phyloP scores from a whole-genome alignment of 2,329 filamentous ascomycete genomes.

The Fusarium floridanum region DNA sequence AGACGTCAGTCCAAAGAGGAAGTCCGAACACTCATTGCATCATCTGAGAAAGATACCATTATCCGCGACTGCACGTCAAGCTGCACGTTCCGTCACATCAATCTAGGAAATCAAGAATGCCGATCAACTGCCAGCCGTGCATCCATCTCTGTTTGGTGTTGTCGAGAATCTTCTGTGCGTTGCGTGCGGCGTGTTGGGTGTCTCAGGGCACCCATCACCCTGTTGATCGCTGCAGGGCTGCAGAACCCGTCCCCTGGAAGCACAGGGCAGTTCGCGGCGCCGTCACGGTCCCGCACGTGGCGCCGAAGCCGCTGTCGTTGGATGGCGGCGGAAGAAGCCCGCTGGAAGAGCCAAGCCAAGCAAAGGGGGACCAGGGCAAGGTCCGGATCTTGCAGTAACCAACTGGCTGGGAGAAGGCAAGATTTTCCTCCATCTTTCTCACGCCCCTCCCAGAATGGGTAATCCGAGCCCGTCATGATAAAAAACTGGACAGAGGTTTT shows the following conservation, averaged over 20 bases:
- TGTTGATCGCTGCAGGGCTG: conserved; percentile 41
- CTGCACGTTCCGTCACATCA: conserved; percentile 19
- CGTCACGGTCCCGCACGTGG: conserved; percentile 37
- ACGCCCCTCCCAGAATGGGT: conserved; percentile 32
- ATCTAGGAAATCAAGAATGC: conserved; percentile 20
- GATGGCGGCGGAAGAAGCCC: conserved; percentile 29
- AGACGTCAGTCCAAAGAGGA: background rate
- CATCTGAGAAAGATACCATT: conserved; percentile 5
- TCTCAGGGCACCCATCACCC: conserved; percentile 13
- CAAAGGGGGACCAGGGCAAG: conserved; percentile 10
- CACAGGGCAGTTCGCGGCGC: conserved; percentile 33
- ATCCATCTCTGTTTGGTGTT: conserved; percentile 21
- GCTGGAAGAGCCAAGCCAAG: conserved; percentile 3
- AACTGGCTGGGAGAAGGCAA: conserved; percentile 23
- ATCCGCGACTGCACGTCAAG: conserved; percentile 36
- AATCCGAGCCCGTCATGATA: conserved; percentile 40
- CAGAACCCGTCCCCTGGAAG: conserved; percentile 30
- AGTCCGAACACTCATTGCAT: background rate
- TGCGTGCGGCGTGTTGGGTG: background rate
- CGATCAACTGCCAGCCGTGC: conserved; percentile 41
- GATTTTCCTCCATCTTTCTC: conserved; percentile 5
- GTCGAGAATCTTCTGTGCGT: conserved; percentile 10
- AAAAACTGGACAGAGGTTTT: conserved; percentile 3
- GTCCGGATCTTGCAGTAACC: conserved; percentile 26
- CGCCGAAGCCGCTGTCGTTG: conserved; percentile 17